Evolutionary conservation across 768 basidiomycete genomes (phyloP), one percentile per base, ranked within the genome.

Genomic region (Imleria badia): DNA sequence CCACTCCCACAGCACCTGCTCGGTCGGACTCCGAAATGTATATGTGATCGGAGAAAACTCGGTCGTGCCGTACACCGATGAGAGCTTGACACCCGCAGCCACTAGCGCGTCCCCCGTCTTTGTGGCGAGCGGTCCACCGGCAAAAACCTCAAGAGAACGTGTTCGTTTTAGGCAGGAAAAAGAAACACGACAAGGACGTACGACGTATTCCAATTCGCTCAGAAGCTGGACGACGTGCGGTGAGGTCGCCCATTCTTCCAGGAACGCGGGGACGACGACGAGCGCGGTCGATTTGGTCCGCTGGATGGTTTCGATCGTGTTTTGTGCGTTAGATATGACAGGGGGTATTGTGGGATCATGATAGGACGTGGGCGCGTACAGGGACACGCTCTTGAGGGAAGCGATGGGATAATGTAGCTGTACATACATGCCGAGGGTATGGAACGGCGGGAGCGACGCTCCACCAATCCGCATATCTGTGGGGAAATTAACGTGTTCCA

Each of bases 61-160:
- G 0, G 74, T 80, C 17, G 51, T 61, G n/a, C 78, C 77, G 45
- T 78, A 78, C 0, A 70, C 40, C 1, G 65, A 48, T 11, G 48
- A 31, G 2, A 78, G 38, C 12, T 63, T 66, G 7, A 78, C 73
- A 1, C 78, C 76, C 0, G 69, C 60, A 6, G 55, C 53, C 9
- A 66, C 64, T n/a, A 79, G 54, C 6, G 49, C 54, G 30, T 77
- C 69, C 0, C 76, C 79, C 3, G 73, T 60, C 51, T 67, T 71
- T 4, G 64, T 55, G 2, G 77, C 58, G 4, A 79, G 61, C 0
- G 76, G 65, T 0, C 76, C 76, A 22, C 77, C 77, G 0, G 56
- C 60, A 54, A 61, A 78, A 1, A 22, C 34, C 75, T 77, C n/a
- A 5, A 4, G 30, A 7, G 2, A 33, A 31, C 13, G 17, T 9